Evolutionary conservation across 176 grass and related monocot genomes (phyloP).

Genomic region (Guadua angustifolia): DNA sequence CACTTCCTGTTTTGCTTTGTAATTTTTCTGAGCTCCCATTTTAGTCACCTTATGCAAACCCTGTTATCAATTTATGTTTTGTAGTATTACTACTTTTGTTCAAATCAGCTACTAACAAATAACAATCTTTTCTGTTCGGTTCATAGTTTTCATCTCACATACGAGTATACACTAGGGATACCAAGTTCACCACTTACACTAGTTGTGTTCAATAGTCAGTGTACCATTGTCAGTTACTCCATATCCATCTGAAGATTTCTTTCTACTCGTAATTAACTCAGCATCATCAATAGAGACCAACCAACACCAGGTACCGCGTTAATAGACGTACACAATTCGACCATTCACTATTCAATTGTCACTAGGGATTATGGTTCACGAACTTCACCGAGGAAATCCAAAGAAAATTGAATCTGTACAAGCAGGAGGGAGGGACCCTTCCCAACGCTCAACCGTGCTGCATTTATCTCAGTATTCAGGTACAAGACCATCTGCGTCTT

Average conservation of each 20-base stretch:
- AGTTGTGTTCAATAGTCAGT: neutral
- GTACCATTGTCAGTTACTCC: neutral
- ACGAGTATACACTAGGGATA: neutral
- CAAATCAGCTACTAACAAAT: neutral
- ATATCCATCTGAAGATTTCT: neutral
- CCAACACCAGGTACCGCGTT: constrained; percentile 5
- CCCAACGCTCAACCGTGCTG: constrained; percentile 41
- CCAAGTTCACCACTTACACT: neutral
- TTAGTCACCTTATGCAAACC: neutral
- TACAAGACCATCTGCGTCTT: neutral
- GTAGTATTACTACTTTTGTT: neutral
- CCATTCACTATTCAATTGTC: constrained; percentile 16
- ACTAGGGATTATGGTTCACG: neutral
- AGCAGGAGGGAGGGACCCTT: constrained; percentile 34
- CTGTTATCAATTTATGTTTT: neutral
- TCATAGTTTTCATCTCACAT: neutral
- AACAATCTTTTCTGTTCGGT: neutral
- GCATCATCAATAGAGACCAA: constrained; percentile 18
- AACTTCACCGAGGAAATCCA: neutral
- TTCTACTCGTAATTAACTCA: neutral
- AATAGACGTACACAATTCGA: neutral
- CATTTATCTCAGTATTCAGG: constrained; percentile 48
- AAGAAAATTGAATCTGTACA: constrained; percentile 19
- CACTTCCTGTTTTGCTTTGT: neutral
- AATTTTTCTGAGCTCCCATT: neutral